Conservation (phyloP, 2,329 filamentous ascomycete species). For the Capronia coronata region DNA sequence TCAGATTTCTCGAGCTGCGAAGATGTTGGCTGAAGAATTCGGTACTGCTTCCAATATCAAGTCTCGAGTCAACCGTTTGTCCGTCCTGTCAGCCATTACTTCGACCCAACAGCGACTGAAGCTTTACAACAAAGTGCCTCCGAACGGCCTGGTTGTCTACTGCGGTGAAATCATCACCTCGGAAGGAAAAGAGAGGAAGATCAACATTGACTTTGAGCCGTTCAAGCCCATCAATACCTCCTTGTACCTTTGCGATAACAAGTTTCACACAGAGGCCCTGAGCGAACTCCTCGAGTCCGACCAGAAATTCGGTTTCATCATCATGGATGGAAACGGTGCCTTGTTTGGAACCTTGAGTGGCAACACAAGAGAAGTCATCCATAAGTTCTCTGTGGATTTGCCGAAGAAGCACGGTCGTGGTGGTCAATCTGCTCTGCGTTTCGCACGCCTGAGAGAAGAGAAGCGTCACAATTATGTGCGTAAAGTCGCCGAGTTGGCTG, state of each 20-base stretch:
- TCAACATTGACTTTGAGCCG: slow-evolving; percentile 99
- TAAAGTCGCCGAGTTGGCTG: slow-evolving; percentile 94
- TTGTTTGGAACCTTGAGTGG: slow-evolving; percentile 95
- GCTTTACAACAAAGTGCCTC: slow-evolving; percentile 97
- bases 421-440: slow-evolving; percentile 99
- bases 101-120: slow-evolving; percentile 98
- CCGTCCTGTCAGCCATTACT: slow-evolving; percentile 94
- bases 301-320: slow-evolving; percentile 98
- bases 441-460: slow-evolving; percentile 97
- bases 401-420: slow-evolving; percentile 99
- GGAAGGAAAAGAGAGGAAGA: slow-evolving; percentile 98
- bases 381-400: slow-evolving; percentile 97
- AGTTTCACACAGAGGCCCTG: slow-evolving; percentile 96
- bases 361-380: slow-evolving; percentile 91
- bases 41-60: slow-evolving; percentile 99
- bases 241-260: slow-evolving; percentile 98
- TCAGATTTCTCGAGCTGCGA: slow-evolving; percentile 88
- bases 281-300: slow-evolving; percentile 97
- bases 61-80: slow-evolving; percentile 97
- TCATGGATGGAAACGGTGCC: slow-evolving; percentile 99
- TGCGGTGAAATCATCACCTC: slow-evolving; percentile 99
- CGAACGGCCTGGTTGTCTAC: slow-evolving; percentile 96
- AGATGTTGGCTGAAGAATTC: slow-evolving; percentile 99
- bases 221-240: slow-evolving; percentile 99
- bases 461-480: slow-evolving; percentile 99